phyloP scores from a whole-genome alignment of 2,329 filamentous ascomycete genomes.

The Penicillium palitans region DNA sequence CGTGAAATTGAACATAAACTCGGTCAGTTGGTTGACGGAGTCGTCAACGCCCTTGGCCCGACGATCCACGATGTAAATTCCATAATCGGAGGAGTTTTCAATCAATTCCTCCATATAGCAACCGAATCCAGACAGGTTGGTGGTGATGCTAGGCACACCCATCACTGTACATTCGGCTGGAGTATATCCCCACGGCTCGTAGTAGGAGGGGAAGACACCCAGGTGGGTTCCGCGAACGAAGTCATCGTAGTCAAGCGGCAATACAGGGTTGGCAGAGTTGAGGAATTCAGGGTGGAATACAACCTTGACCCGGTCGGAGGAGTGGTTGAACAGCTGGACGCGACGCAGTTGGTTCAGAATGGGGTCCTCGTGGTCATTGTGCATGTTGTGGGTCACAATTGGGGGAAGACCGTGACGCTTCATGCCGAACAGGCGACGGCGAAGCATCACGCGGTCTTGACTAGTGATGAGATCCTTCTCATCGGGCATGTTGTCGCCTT shows the following conservation, averaged over 20 bases:
- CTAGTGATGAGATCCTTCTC: slow-evolving; percentile 93
- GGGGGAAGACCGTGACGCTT: slow-evolving; percentile 87
- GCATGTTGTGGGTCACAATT: slow-evolving; percentile 98
- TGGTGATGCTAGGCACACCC: slow-evolving; percentile 98
- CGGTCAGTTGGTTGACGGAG: slow-evolving; percentile 90
- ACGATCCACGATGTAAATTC: slow-evolving; percentile 98
- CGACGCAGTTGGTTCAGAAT: slow-evolving; percentile 94
- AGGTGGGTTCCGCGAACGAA: slow-evolving; percentile 96
- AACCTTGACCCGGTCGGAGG: slow-evolving; percentile 91
- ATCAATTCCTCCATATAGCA: slow-evolving; percentile 99
- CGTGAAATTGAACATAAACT: slow-evolving; percentile 92
- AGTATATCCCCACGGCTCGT: slow-evolving; percentile 99
- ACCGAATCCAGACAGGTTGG: slow-evolving; percentile 94
- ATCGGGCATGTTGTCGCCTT: slow-evolving; percentile 88
- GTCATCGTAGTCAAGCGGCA: slow-evolving; percentile 96
- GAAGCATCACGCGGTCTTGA: slow-evolving; percentile 88
- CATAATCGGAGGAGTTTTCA: slow-evolving; percentile 96
- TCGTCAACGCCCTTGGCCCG: slow-evolving; percentile 95
- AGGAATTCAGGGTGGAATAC: slow-evolving; percentile 98
- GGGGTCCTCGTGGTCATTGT: slow-evolving; percentile 88
- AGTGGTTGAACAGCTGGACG: slow-evolving; percentile 96
- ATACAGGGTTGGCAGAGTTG: slow-evolving; percentile 90
- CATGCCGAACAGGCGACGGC: slow-evolving; percentile 92
- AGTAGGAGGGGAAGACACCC: slow-evolving; percentile 95
- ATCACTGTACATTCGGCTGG: slow-evolving; percentile 98